Percentiles rank a stretch among this genome's conserved stretches.
Conservation (phyloP, 192 early-diverging fungal species). For the Coemansia aciculifera region DNA sequence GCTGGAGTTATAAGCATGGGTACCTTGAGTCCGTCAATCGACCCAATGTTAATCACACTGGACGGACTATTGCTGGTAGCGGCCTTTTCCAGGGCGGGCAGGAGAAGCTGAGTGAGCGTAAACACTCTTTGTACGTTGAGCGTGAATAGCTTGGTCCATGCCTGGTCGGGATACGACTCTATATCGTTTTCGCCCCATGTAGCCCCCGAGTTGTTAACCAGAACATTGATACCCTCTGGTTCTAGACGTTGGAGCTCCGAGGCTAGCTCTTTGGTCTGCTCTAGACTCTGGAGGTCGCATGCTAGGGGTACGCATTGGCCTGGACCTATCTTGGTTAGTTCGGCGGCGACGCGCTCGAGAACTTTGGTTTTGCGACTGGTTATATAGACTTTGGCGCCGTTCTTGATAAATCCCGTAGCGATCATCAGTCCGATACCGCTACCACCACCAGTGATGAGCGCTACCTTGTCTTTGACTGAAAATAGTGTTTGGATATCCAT, state of each 20-base stretch:
- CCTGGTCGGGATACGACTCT: constrained; percentile 60
- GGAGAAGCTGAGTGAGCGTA: constrained; percentile 70
- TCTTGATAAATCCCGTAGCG: constrained; percentile 71
- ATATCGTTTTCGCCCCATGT: constrained; percentile 39
- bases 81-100: constrained; percentile 68
- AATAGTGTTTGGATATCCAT: constrained; percentile 63
- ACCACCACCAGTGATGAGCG: constrained; percentile 77
- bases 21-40: constrained; percentile 64
- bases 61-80: constrained; percentile 56
- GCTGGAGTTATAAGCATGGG: constrained; percentile 63
- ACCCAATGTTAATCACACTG: constrained; percentile 90
- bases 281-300: constrained; percentile 67
- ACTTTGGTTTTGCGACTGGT: constrained; percentile 71
- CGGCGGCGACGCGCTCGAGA: constrained; percentile 63
- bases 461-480: constrained; percentile 75
- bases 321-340: constrained; percentile 66
- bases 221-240: constrained; percentile 64
- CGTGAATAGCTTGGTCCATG: constrained; percentile 78
- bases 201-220: constrained; percentile 88
- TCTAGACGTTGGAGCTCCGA: constrained; percentile 61
- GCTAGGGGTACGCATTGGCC: constrained; percentile 74
- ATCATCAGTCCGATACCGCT: constrained; percentile 62
- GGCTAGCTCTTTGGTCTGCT: constrained; percentile 60
- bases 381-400: constrained; percentile 92
- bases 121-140: constrained; percentile 85